These are phyloP conservation scores for Chlorencoelia australis DNA, from an alignment of 2,329 filamentous ascomycete genomes.

Conservation along the genomic window DNA sequence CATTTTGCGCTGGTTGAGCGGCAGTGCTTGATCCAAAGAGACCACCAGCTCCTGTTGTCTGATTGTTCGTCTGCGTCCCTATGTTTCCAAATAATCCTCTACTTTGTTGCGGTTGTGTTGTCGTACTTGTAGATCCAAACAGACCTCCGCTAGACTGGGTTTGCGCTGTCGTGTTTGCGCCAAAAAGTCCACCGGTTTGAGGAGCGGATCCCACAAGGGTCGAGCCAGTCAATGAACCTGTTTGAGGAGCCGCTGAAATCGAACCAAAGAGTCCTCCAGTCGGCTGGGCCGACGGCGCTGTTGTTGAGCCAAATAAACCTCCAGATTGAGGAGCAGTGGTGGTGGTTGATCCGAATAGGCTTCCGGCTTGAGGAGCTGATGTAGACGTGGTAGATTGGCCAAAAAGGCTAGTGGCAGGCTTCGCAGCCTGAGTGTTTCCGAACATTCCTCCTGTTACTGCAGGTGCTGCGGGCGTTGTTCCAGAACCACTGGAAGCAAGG, in stretches of 20 bases:
- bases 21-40: slow-evolving; percentile 23
- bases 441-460: slow-evolving; percentile 25
- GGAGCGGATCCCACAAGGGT: slow-evolving; percentile 11
- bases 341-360: slow-evolving; percentile 26
- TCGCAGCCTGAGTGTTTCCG: slow-evolving; percentile 20
- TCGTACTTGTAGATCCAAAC: slow-evolving; percentile 21
- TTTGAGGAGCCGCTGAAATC: slow-evolving; percentile 8
- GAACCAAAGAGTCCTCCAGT: slow-evolving; percentile 25
- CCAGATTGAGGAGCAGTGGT: slow-evolving; percentile 18
- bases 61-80: slow-evolving; percentile 7
- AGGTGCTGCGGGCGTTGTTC: slow-evolving; percentile 17
- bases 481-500: slow-evolving; percentile 20
- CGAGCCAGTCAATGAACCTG: slow-evolving; percentile 15
- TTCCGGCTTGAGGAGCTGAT: slow-evolving; percentile 19
- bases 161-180: slow-evolving; percentile 14
- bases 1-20: slow-evolving; percentile 13
- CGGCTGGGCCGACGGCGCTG: slow-evolving; percentile 12
- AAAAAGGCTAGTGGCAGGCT: slow-evolving; percentile 25
- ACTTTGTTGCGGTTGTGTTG: slow-evolving; percentile 16
- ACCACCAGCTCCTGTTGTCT: slow-evolving; percentile 16
- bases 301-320: slow-evolving; percentile 17
- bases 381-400: slow-evolving; percentile 19
- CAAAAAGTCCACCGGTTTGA: slow-evolving; percentile 24
- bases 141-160: slow-evolving; percentile 18
- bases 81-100: slow-evolving; percentile 26